Conservation (phyloP, 2,329 filamentous ascomycete species). For the Zasmidium citrigriseum region DNA sequence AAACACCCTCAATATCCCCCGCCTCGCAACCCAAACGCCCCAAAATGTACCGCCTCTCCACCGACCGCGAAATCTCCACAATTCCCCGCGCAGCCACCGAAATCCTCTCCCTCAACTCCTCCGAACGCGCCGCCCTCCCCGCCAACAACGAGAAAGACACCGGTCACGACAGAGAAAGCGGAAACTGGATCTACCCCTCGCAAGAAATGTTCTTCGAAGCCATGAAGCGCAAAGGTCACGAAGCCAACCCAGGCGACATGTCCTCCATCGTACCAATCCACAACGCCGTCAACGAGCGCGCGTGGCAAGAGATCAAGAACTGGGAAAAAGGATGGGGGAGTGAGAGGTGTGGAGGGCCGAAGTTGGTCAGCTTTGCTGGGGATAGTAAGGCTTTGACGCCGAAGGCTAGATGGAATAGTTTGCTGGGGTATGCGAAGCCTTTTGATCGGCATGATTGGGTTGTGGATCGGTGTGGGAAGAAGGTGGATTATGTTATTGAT, state of each 20-base stretch:
- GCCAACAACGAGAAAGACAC: constrained; percentile 81
- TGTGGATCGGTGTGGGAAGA: constrained; percentile 82
- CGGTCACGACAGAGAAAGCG: constrained; percentile 65
- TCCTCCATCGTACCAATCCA: constrained; percentile 92
- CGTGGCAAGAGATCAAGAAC: constrained; percentile 85
- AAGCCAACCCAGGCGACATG: constrained; percentile 73
- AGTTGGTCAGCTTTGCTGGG: constrained; percentile 81
- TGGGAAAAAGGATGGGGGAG: constrained; percentile 74
- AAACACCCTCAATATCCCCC: constrained; percentile 17
- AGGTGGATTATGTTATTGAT: constrained; percentile 94
- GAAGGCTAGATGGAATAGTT: constrained; percentile 76
- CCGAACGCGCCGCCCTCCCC: constrained; percentile 31
- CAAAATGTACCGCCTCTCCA: constrained; percentile 52
- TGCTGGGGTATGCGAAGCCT: constrained; percentile 81
- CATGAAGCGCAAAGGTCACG: constrained; percentile 86
- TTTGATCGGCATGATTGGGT: constrained; percentile 99
- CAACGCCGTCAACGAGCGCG: constrained; percentile 96
- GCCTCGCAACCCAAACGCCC: constrained; percentile 34
- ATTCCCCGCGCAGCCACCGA: constrained; percentile 58
- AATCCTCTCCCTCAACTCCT: constrained; percentile 36
- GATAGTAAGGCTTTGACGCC: constrained; percentile 67
- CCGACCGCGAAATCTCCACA: constrained; percentile 72
- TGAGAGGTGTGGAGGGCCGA: constrained; percentile 74
- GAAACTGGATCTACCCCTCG: constrained; percentile 96
- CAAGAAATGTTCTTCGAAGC: constrained; percentile 98